Evolutionary conservation across 345 rosid species (phyloP), one percentile per base, ranked within the genome.

Genomic region (Euphorbia pulcherrima): DNA sequence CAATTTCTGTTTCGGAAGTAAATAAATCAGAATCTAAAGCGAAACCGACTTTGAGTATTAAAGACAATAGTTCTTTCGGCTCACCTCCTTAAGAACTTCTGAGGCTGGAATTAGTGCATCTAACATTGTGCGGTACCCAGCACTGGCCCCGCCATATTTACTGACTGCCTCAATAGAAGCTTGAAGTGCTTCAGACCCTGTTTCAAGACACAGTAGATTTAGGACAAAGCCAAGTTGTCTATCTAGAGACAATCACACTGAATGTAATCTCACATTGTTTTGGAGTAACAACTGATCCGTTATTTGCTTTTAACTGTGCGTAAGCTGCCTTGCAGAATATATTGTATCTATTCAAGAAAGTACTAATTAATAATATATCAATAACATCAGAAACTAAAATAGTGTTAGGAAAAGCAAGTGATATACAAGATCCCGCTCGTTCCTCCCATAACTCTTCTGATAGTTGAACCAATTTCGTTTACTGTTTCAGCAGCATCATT

Each of bases 41-140:
- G 57, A 48, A 29, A 65, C 35, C 21, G 20, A 37, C 65, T 13
- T 20, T 27, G 58, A 65, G 37, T 21, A 35, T 18, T 20, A 11
- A 27, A 24, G 46, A 65, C 30, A 50, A 60, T 18, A 0, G 20
- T 40, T 72, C 39, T 44, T 67, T 29, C 47, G 40, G 65, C 17
- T 1, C 5, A 90, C 97, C 96, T 93, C 92, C 75, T 79, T 79
- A 67, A 93, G 96, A 78, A 82, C 91, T 74, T 78, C 59, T 12
- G 84, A 83, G 44, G 97, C 99, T 18, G 99, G 99, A 77, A 90
- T 90, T 67, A 93, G 90, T 10, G 99, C 97, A 81, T 93, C 99
- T 75, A 93, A 79, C 80, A 93, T 55, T 0, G 99, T 93, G 40
- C 99, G 91, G 75, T 76, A 86, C 55, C 99, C 97, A 70, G 96